Percentiles rank a stretch among this genome's conserved stretches.
Conservation (phyloP, 2,329 filamentous ascomycete species). For the Penicillium concentricum region DNA sequence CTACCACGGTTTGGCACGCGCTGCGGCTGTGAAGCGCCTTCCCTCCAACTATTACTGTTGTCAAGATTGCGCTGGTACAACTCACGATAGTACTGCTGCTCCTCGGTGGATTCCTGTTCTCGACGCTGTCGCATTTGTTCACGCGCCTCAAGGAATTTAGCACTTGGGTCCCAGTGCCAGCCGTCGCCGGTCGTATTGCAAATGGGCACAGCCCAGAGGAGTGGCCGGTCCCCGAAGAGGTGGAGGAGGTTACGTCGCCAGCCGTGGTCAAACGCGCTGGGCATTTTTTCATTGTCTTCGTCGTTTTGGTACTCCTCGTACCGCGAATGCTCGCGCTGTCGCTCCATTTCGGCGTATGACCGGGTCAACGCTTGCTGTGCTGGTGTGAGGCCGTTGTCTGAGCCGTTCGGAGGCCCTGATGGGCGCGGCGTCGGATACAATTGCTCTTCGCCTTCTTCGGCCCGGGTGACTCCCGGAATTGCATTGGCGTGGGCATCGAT, state of each 20-base stretch:
- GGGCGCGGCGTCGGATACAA: constrained; percentile 37
- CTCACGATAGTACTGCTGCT: constrained; percentile 36
- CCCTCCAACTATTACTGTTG: constrained; percentile 31
- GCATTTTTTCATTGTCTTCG: constrained; percentile 80
- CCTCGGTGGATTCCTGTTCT: constrained; percentile 30
- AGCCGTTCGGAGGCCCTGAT: constrained; percentile 11
- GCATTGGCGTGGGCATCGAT: constrained; percentile 80
- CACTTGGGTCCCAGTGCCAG: constrained; percentile 88
- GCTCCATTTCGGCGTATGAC: constrained; percentile 59
- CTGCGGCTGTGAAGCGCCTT: constrained; percentile 16
- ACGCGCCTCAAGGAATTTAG: constrained; percentile 69
- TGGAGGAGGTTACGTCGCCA: constrained; percentile 75
- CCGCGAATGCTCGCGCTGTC: constrained; percentile 62
- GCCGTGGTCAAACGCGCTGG: constrained; percentile 91
- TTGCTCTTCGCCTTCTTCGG: constrained; percentile 73
- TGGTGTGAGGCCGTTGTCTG: constrained; percentile 36
- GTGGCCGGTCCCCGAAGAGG: constrained; percentile 72
- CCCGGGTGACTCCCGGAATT: constrained; percentile 73
- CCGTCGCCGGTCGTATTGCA: constrained; percentile 87
- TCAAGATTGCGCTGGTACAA: constrained; percentile 37
- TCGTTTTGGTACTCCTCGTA: constrained; percentile 86
- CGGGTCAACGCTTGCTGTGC: constrained; percentile 47
- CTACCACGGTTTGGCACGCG: constrained; percentile 21
- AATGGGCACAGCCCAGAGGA: constrained; percentile 77
- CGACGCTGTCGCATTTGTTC: constrained; percentile 31